A percentile compares a stretch with the other conserved stretches of the same genome.
These are phyloP conservation scores for Adansonia gregorii DNA, from an alignment of 441 rosid species.

Conservation along the genomic window DNA sequence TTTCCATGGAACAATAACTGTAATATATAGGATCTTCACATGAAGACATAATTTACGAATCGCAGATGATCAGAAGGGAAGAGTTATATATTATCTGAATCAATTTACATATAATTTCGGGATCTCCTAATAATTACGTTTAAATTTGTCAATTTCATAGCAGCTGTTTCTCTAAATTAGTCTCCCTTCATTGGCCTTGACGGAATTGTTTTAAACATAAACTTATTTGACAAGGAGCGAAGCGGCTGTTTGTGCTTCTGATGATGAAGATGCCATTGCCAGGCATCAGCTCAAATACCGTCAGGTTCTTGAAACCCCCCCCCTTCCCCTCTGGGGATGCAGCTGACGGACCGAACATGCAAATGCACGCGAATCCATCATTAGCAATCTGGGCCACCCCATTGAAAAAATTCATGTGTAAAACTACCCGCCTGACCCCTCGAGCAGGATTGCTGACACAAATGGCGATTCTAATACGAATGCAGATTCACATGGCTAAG, in stretches of 20 bases:
- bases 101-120: neutral
- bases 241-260: neutral
- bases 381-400: too few relatives aligned
- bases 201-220: neutral
- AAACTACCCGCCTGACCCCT: neutral
- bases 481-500: neutral
- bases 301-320: neutral
- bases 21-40: too few relatives aligned
- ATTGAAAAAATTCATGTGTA: too few relatives aligned
- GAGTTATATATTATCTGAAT: neutral
- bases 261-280: neutral
- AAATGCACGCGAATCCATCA: neutral
- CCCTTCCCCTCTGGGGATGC: neutral
- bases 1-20: neutral
- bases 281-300: neutral
- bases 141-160: neutral
- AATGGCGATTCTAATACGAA: neutral
- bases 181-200: neutral
- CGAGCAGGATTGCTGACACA: neutral
- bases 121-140: neutral
- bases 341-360: neutral
- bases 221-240: neutral
- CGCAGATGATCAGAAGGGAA: neutral
- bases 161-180: neutral
- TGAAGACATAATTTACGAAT: neutral